phyloP scores from a whole-genome alignment of 2,329 filamentous ascomycete species.

The Monilinia fructicola region DNA sequence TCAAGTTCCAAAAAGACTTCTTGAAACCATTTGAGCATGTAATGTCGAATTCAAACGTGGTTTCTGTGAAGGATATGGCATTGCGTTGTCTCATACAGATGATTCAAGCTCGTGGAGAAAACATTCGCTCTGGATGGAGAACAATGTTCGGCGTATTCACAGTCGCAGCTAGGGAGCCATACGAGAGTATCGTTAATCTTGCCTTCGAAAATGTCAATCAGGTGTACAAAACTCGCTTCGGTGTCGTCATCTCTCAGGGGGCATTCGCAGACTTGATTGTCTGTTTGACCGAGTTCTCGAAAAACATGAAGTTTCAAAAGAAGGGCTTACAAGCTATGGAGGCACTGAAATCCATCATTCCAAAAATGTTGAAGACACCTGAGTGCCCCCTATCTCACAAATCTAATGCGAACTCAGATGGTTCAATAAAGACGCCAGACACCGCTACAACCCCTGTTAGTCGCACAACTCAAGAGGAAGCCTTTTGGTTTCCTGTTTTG shows the following conservation, averaged over 20 bases:
- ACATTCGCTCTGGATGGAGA: conserved; percentile 96
- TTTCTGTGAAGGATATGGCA: conserved; percentile 96
- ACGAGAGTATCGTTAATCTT: conserved; percentile 93
- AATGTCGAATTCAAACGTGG: conserved; percentile 85
- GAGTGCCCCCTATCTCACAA: conserved; percentile 86
- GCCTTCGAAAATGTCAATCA: conserved; percentile 96
- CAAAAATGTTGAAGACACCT: conserved; percentile 91
- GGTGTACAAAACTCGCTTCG: conserved; percentile 93
- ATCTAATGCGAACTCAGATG: conserved; percentile 44
- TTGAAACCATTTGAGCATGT: conserved; percentile 98
- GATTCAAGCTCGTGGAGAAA: conserved; percentile 95
- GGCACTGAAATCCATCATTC: conserved; percentile 87
- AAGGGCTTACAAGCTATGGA: conserved; percentile 97
- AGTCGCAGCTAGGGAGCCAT: conserved; percentile 86
- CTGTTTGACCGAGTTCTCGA: conserved; percentile 96
- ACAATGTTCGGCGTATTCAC: conserved; percentile 99
- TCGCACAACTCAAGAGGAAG: conserved; percentile 89
- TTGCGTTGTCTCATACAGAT: conserved; percentile 96
- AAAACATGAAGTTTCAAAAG: conserved; percentile 98
- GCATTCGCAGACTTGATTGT: conserved; percentile 96
- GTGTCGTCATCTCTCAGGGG: conserved; percentile 92
- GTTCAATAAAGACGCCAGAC: conserved; percentile 37
- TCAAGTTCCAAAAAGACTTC: conserved; percentile 99
- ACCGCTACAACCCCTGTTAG: conserved; percentile 60
- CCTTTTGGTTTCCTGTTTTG: conserved; percentile 97